Conservation (phyloP, 306 rosid genomes). For the Sesbania bispinosa region DNA sequence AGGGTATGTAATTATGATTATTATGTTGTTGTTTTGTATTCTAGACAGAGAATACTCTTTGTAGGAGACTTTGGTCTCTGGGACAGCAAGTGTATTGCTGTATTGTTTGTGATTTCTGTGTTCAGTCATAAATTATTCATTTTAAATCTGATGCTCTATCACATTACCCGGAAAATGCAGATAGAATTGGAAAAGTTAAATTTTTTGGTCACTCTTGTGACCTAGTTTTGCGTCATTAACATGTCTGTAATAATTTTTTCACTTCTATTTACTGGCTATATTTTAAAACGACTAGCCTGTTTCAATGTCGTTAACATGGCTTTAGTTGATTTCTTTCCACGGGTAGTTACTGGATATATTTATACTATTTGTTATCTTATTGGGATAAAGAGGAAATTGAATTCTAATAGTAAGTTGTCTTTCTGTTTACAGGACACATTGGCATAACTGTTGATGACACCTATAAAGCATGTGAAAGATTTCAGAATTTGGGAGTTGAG, state of each 20-base stretch:
- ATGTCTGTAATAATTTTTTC: background rate
- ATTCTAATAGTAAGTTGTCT: background rate
- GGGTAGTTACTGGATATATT: background rate
- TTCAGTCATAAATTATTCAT: too few species aligned
- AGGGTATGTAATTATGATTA: background rate
- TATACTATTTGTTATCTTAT: background rate
- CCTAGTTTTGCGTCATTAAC: background rate
- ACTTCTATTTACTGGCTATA: background rate
- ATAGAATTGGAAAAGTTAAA: background rate
- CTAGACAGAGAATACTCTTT: too few species aligned
- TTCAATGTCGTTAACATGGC: background rate
- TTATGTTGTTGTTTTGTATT: background rate
- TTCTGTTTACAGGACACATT: slow-evolving; percentile 66
- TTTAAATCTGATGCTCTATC: too few species aligned
- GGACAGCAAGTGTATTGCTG: too few species aligned
- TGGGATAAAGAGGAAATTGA: background rate
- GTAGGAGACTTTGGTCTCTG: too few species aligned
- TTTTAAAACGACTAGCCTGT: background rate
- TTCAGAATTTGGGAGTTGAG: slow-evolving; percentile 80
- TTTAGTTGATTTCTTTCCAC: background rate
- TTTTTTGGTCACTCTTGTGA: background rate
- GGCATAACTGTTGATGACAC: slow-evolving; percentile 96
- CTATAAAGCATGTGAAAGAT: slow-evolving; percentile 86
- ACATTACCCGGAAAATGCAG: background rate
- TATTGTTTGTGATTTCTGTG: too few species aligned